Conservation (phyloP, 768 basidiomycete genomes). For the Leccinum pellstonianum region DNA sequence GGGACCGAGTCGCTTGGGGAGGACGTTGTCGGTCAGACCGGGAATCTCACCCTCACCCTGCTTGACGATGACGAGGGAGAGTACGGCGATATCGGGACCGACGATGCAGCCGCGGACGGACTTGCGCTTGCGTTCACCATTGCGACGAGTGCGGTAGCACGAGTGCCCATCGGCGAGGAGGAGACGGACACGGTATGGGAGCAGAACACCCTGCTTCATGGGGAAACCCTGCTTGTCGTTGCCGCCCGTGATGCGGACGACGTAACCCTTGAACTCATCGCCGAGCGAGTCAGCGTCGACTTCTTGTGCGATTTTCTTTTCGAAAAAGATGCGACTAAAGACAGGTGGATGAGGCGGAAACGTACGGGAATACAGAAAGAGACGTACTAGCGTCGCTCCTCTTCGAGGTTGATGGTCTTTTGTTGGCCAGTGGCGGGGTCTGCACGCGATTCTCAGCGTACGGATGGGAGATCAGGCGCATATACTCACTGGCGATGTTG, state of each 20-base stretch:
- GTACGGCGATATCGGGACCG: constrained; percentile 92
- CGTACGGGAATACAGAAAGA: background rate
- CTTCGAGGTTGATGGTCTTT: constrained; percentile 93
- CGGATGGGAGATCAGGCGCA: background rate
- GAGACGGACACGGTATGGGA: constrained; percentile 89
- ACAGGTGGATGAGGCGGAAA: background rate
- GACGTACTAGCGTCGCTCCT: constrained; percentile 80
- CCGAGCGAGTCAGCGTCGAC: constrained; percentile 88
- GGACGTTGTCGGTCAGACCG: constrained; percentile 86
- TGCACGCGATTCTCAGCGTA: constrained; percentile 33
- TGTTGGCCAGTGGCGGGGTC: constrained; percentile 97
- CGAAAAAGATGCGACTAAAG: constrained; percentile 87
- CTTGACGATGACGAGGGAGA: constrained; percentile 93
- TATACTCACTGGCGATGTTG: constrained; percentile 87
- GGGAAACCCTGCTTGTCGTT: constrained; percentile 99
- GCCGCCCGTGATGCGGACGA: constrained; percentile 95
- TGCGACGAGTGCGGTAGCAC: constrained; percentile 90
- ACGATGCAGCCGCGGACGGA: constrained; percentile 99
- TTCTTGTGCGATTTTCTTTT: constrained; percentile 96
- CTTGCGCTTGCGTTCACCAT: constrained; percentile 97
- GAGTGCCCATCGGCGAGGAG: constrained; percentile 96
- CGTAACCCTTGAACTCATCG: constrained; percentile 96
- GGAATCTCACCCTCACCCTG: constrained; percentile 90
- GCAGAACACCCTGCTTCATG: constrained; percentile 98
- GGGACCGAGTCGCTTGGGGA: constrained; percentile 95